phyloP scores from a whole-genome alignment of 305 asterid species.

The Solanum chacoense region DNA sequence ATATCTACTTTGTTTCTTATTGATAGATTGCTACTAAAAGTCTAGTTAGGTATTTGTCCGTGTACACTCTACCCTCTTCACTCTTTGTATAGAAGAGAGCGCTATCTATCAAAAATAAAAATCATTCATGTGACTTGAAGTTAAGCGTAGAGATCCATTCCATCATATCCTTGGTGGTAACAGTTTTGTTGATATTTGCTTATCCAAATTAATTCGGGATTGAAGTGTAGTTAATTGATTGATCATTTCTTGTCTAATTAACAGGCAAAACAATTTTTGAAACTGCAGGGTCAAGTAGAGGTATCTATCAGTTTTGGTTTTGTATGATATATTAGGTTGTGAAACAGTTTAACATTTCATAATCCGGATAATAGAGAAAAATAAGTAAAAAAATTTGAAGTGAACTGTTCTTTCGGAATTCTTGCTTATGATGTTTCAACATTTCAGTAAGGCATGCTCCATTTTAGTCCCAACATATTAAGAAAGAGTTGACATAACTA shows the following conservation, averaged over 20 bases:
- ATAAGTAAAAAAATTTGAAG: background rate
- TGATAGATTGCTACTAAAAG: background rate
- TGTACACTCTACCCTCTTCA: background rate
- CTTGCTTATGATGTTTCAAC: background rate
- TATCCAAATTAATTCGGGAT: background rate
- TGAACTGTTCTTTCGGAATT: background rate
- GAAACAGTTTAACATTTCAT: background rate
- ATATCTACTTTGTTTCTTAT: background rate
- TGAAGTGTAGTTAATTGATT: background rate
- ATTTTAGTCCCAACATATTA: background rate
- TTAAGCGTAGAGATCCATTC: background rate
- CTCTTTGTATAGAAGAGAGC: background rate
- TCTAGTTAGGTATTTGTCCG: background rate
- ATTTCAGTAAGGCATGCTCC: background rate
- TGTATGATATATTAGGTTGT: background rate
- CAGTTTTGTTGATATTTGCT: background rate
- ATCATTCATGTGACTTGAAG: background rate
- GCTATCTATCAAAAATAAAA: too few species aligned
- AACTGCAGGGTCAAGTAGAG: background rate
- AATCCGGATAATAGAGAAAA: background rate
- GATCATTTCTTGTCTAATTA: background rate
- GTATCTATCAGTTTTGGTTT: background rate
- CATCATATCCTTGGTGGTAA: background rate
- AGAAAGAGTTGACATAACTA: background rate
- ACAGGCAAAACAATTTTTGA: background rate